Conservation (phyloP, 2,329 filamentous ascomycete species). For the Pyrenochaeta sp. region DNA sequence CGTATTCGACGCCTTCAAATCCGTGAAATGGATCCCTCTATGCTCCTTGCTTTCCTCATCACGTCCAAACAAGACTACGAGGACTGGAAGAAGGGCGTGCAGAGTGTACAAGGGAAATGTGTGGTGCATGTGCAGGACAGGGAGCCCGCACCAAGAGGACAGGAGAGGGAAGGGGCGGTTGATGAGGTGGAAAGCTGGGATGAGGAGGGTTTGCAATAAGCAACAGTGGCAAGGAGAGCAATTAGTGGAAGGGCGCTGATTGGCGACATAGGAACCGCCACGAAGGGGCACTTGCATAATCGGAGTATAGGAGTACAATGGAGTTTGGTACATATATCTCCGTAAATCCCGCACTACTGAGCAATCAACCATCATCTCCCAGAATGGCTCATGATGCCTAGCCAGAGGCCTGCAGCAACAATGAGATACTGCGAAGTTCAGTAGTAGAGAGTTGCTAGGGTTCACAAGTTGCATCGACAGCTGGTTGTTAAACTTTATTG, state of each 20-base stretch:
- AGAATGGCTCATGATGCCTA: not conserved
- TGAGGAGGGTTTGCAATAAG: slow-evolving; percentile 51
- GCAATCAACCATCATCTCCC: slow-evolving; percentile 1
- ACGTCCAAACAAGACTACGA: slow-evolving; percentile 82
- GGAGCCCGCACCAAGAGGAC: slow-evolving; percentile 63
- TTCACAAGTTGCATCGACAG: no score
- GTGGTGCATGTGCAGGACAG: slow-evolving; percentile 84
- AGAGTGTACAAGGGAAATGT: slow-evolving; percentile 75
- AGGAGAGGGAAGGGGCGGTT: slow-evolving; percentile 75
- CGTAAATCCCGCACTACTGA: slow-evolving; percentile 9
- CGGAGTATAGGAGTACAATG: slow-evolving; percentile 6
- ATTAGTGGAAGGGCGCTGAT: not conserved
- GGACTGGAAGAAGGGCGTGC: slow-evolving; percentile 79
- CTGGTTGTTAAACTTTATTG: no score
- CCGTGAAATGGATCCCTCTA: slow-evolving; percentile 95
- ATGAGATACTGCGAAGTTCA: not conserved
- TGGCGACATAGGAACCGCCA: slow-evolving; percentile 4
- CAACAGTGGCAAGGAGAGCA: not conserved
- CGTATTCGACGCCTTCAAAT: slow-evolving; percentile 84
- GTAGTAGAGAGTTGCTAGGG: not conserved
- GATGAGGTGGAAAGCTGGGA: slow-evolving; percentile 92
- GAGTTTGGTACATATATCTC: slow-evolving; percentile 22
- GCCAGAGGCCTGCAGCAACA: not conserved
- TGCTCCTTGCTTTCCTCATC: slow-evolving; percentile 94
- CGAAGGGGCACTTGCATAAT: slow-evolving; percentile 12